Evolutionary conservation across 495 filamentous ascomycete species (phyloP), one percentile per base, ranked within the genome.

Genomic region (Chlorociboria aeruginascens): DNA sequence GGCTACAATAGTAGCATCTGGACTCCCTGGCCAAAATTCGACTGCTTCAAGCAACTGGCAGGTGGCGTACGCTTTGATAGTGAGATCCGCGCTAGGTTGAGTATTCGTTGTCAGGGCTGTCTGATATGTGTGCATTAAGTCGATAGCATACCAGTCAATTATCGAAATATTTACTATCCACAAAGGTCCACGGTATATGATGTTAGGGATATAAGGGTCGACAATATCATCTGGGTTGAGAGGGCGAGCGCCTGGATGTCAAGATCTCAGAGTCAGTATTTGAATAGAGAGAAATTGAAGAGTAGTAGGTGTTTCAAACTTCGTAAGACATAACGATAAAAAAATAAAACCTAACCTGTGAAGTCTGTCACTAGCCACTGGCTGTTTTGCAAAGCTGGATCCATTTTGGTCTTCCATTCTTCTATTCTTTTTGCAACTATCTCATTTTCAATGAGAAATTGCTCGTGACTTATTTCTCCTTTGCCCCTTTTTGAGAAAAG

Each of bases 111-210:
- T 63, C 37, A 71, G 63, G 31, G 78, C 69, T 10, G 79, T 71
- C 53, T 89, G 85, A 54, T 84, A 82, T 43, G 77, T 81, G 63
- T 83, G 86, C 83, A 92, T 87, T 40, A 90, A 66, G 8, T 82
- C 72, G 11, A 90, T 76, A 25, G 80, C 80, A 50, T 84, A 80
- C 67, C 86, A 84, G 57, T 94, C 87, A 46, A 86, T 72, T 49
- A 73, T 70, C n/a, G 82, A 63, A 48, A 82, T 76, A 48, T 95
- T 96, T 32, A 66, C 69, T 25, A 64, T 70, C 68, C 83, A 94
- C 3, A 89, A 61, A 0, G 77, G 73, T 2, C 80, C 83, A 11
- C 68, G 66, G 60, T 81, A 85, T 13, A 95, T 65, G 8, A 72
- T 62, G 17, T 81, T 78, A 0, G 79, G 76, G 13, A 76, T 66